These are phyloP conservation scores for Chlamydomonas reinhardtii DNA, from an alignment of 163 green algal genomes.

Conservation along the genomic window DNA sequence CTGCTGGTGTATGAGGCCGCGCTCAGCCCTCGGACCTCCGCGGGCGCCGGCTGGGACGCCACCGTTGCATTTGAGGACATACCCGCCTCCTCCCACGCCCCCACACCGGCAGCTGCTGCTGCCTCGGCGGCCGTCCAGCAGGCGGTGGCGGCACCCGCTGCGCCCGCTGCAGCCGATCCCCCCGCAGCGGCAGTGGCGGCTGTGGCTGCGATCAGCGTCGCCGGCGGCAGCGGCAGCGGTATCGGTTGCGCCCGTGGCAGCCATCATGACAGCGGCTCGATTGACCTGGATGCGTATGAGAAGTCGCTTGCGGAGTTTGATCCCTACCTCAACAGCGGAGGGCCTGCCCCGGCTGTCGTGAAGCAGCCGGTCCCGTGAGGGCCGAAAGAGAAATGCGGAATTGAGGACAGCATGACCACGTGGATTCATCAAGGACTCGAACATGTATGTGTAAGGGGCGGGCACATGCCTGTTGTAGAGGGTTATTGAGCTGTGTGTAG, in stretches of 20 bases:
- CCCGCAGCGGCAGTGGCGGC: not conserved
- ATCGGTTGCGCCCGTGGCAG: not conserved
- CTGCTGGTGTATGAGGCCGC: not conserved
- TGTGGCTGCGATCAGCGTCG: not conserved
- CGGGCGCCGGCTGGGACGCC: too few relatives aligned
- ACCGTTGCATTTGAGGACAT: not conserved
- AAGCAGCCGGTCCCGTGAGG: too few relatives aligned
- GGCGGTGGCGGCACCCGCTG: too few relatives aligned
- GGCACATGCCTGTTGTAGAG: too few relatives aligned
- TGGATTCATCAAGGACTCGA: too few relatives aligned
- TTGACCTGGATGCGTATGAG: constrained; percentile 8
- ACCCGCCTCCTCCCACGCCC: too few relatives aligned
- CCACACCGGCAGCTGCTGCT: not conserved
- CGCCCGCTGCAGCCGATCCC: not conserved
- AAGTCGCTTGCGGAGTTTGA: not conserved
- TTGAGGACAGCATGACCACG: too few relatives aligned
- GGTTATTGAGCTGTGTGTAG: too few relatives aligned
- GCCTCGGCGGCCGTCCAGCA: not conserved
- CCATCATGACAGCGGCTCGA: not conserved
- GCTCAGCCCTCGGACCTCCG: not conserved
- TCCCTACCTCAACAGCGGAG: not conserved
- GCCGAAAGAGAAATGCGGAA: too few relatives aligned
- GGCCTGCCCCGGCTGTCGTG: too few relatives aligned
- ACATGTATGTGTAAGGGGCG: too few relatives aligned
- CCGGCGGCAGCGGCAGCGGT: not conserved